Base-by-base conservation (phyloP, 352 stramenopile genomes). In the Pythium coloratum region DNA sequence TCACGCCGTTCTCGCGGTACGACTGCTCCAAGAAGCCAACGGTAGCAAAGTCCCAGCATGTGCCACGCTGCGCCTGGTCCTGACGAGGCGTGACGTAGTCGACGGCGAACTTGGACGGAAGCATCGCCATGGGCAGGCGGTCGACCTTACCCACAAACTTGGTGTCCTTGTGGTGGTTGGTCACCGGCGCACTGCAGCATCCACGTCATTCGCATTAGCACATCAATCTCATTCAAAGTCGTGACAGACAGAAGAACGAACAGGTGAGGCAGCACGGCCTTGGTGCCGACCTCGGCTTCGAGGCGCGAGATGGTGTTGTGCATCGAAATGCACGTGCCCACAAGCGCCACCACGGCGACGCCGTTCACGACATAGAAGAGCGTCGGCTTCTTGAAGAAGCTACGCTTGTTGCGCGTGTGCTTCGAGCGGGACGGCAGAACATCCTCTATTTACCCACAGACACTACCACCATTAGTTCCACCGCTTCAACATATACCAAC, bases 11-110 rank as follows among this genome's bases (percentile, higher is more conserved):
- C 32, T 82, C 82, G 30, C 86, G 78, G 66, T 94, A 94, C 59
- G 83, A 91, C 62, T 90, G 81, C 69, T 94, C 86, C 38, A 94
- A 66, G 59, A 92, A 87, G 28, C 78, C 78, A 50, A 94, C 85
- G 7, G 86, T 92, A 2, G 86, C 83, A 56, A 94, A 94, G 69
- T 94, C 86, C 86, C 86, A 94, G 69, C 86, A 94, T 3, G 83
- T 94, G 42, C 86, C 86, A 42, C 86, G 86, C 42, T 86, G 78
- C 55, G 83, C 80, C 64, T 94, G 85, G 55, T 94, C 76, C 66
- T 91, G 76, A 0, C 85, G 83, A 24, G 83, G 85, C 18, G 83
- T 94, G 20, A 94, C 83, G 64, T 86, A 90, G 67, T 91, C 69
- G 28, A 94, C 83, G 0, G 85, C 83, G 54, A 91, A 94, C 71